Conservation (phyloP, 176 grass and related monocot genomes). For the Panicum miliaceum region DNA sequence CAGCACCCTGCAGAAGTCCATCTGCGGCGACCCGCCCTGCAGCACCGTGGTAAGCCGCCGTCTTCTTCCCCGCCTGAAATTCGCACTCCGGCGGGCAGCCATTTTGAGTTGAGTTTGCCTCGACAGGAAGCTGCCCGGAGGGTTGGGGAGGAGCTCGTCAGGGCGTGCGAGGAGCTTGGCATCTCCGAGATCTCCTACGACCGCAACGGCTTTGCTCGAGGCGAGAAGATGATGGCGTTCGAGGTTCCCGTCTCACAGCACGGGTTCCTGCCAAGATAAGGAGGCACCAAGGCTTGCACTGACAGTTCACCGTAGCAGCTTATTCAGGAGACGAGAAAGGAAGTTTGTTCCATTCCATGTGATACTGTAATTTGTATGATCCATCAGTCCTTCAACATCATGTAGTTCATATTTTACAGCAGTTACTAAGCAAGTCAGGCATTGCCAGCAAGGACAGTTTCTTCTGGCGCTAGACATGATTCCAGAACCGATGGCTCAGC, state of each 20-base stretch:
- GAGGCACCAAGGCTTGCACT: background rate
- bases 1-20: constrained; percentile 80
- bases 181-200: constrained; percentile 87
- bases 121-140: constrained; percentile 72
- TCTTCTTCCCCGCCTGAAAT: background rate
- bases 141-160: constrained; percentile 78
- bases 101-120: background rate
- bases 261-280: constrained; percentile 73
- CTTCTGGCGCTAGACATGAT: background rate
- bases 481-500: background rate
- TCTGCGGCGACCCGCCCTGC: constrained; percentile 63
- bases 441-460: background rate
- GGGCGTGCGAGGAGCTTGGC: constrained; percentile 63
- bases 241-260: constrained; percentile 63
- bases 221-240: constrained; percentile 84
- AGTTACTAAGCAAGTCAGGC: background rate
- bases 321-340: background rate
- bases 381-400: background rate
- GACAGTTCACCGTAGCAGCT: background rate
- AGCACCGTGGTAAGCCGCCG: constrained; percentile 42
- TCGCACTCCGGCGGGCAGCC: background rate
- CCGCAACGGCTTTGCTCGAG: constrained; percentile 78
- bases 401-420: background rate
- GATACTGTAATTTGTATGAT: background rate
- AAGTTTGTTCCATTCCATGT: background rate